Percentiles rank a stretch among this genome's conserved stretches.
Conservation (phyloP, 129 eudicot genomes). For the Centrapalus pauciflorus region DNA sequence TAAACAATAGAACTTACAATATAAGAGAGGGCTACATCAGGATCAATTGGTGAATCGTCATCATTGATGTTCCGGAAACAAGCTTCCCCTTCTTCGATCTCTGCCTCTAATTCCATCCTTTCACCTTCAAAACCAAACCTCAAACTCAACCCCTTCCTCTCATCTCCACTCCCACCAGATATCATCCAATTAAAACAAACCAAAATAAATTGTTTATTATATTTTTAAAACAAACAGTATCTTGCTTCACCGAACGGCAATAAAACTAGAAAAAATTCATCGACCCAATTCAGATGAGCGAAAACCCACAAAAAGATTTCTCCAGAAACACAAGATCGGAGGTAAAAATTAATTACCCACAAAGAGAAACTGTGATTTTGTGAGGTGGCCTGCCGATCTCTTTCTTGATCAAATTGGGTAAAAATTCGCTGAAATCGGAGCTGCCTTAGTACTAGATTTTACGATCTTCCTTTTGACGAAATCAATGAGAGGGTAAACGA, state of each 20-base stretch:
- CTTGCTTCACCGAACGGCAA: slow-evolving; percentile 17
- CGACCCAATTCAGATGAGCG: slow-evolving; percentile 34
- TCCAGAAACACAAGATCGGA: slow-evolving; percentile 28
- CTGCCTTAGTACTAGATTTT: slow-evolving; percentile 11
- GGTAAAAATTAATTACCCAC: neutral
- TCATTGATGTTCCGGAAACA: slow-evolving; percentile 34
- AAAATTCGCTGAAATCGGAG: slow-evolving; percentile 12
- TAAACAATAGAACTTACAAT: slow-evolving; percentile 38
- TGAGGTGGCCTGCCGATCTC: slow-evolving; percentile 6
- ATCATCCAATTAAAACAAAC: slow-evolving; percentile 52
- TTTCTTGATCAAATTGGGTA: slow-evolving; percentile 4
- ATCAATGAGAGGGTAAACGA: slow-evolving; percentile 27
- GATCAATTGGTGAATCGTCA: slow-evolving; percentile 44
- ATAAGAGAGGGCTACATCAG: slow-evolving; percentile 65
- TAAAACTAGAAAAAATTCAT: slow-evolving; percentile 24
- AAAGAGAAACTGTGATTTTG: neutral
- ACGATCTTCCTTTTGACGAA: slow-evolving; percentile 22
- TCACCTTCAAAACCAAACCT: slow-evolving; percentile 47
- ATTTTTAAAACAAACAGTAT: slow-evolving; percentile 8
- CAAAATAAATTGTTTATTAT: neutral
- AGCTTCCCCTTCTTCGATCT: slow-evolving; percentile 94
- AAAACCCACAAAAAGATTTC: slow-evolving; percentile 32
- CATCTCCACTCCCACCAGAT: slow-evolving; percentile 68
- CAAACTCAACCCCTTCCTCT: slow-evolving; percentile 55
- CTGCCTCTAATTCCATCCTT: slow-evolving; percentile 61